Evolutionary conservation across 495 filamentous ascomycete genomes (phyloP).

Genomic region (Apodospora peruviana): DNA sequence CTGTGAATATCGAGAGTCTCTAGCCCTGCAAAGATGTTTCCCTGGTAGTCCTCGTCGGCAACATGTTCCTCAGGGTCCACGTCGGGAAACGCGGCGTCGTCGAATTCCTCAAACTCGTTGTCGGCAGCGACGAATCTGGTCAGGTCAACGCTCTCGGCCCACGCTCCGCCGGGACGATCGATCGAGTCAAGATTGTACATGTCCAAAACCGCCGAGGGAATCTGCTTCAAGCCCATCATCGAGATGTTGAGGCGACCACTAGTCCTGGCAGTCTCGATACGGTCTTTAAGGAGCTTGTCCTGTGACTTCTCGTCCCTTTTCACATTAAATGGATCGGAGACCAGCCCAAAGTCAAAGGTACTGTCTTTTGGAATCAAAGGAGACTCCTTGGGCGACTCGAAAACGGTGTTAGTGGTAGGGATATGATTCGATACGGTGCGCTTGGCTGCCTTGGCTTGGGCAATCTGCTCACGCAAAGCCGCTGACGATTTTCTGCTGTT

Average conservation of each 20-base stretch:
- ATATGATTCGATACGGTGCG: slow-evolving; percentile 48
- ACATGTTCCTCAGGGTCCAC: slow-evolving; percentile 49
- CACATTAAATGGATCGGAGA: slow-evolving; percentile 63
- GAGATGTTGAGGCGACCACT: slow-evolving; percentile 88
- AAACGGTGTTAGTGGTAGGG: slow-evolving; percentile 17
- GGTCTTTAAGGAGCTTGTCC: slow-evolving; percentile 64
- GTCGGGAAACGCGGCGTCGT: slow-evolving; percentile 73
- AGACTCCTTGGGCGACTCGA: slow-evolving; percentile 34
- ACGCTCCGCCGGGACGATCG: slow-evolving; percentile 53
- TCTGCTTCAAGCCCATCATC: slow-evolving; percentile 70
- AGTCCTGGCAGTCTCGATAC: slow-evolving; percentile 67
- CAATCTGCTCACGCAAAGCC: slow-evolving; percentile 83
- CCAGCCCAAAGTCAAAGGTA: slow-evolving; percentile 49
- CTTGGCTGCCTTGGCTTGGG: slow-evolving; percentile 84
- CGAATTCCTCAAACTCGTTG: slow-evolving; percentile 75
- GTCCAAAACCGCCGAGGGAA: slow-evolving; percentile 76
- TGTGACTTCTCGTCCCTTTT: slow-evolving; percentile 51
- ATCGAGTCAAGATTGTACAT: slow-evolving; percentile 77
- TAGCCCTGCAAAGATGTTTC: slow-evolving; percentile 76
- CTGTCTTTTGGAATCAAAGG: slow-evolving; percentile 41
- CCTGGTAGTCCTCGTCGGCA: slow-evolving; percentile 57
- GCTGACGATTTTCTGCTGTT: slow-evolving; percentile 63
- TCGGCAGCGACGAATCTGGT: slow-evolving; percentile 83
- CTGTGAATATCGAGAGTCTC: slow-evolving; percentile 81
- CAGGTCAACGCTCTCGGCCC: slow-evolving; percentile 95